Conservation (phyloP, 768 basidiomycete genomes). For the Filobasidium wieringae region DNA sequence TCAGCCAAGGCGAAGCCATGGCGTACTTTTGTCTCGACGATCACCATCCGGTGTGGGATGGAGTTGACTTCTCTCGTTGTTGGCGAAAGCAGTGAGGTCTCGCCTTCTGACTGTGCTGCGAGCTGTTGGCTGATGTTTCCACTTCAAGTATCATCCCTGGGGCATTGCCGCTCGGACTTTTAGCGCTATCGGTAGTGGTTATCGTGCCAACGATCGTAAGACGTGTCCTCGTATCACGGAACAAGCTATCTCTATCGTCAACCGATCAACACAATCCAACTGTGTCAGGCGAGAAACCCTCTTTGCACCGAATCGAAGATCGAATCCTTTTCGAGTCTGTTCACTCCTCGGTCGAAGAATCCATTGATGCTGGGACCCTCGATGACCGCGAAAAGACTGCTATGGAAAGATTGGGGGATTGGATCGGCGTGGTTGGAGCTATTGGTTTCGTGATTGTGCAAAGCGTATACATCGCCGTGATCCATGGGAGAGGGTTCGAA, state of each 20-base stretch:
- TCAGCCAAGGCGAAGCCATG: too few species aligned
- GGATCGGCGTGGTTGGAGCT: conserved; percentile 6
- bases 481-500: background rate
- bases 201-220: background rate
- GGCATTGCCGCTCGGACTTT: background rate
- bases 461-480: background rate
- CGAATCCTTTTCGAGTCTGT: conserved; percentile 4
- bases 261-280: background rate
- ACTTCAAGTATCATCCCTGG: background rate
- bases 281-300: background rate
- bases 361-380: conserved; percentile 2
- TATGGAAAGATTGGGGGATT: conserved; percentile 5
- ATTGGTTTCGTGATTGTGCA: background rate
- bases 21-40: background rate
- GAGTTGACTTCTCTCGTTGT: conserved; percentile 13
- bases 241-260: background rate
- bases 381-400: background rate
- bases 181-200: background rate
- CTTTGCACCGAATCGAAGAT: conserved; percentile 7
- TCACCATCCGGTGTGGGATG: conserved; percentile 8
- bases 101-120: background rate
- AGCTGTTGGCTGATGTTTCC: background rate
- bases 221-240: background rate
- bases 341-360: background rate
- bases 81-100: conserved; percentile 3